Conservation (phyloP, 495 filamentous ascomycete genomes). For the Aspergillus asperescens region DNA sequence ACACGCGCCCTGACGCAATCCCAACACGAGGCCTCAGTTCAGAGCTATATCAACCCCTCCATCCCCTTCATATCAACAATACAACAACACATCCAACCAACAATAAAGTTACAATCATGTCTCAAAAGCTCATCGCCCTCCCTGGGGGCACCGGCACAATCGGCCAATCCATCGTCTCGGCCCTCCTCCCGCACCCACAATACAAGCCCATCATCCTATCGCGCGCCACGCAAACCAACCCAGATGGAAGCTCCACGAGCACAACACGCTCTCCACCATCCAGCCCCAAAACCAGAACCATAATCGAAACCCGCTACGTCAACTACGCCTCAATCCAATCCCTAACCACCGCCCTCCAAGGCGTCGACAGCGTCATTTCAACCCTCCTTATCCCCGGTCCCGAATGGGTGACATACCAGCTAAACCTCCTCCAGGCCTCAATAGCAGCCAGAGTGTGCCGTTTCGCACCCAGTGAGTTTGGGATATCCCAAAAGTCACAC, state of each 20-base stretch:
- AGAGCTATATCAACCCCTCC: too few species aligned
- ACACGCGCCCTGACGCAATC: too few species aligned
- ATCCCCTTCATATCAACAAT: too few species aligned
- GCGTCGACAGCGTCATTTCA: constrained; percentile 23
- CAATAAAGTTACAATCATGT: constrained; percentile 10
- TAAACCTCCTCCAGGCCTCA: constrained; percentile 28
- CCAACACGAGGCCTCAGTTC: too few species aligned
- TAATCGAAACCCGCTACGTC: constrained; percentile 20
- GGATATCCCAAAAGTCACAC: constrained; percentile 5
- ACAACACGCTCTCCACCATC: not conserved
- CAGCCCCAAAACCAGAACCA: not conserved
- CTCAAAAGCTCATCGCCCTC: constrained; percentile 17
- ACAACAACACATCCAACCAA: too few species aligned
- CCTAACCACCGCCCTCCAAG: constrained; percentile 18
- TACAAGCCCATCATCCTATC: constrained; percentile 15
- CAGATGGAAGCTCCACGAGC: too few species aligned
- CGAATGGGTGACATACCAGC: constrained; percentile 18
- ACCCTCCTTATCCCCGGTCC: constrained; percentile 22
- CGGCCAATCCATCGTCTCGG: constrained; percentile 18
- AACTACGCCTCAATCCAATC: constrained; percentile 21
- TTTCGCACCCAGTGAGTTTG: constrained; percentile 33
- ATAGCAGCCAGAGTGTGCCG: constrained; percentile 23
- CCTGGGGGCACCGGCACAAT: constrained; percentile 23
- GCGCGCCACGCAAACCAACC: constrained; percentile 1
- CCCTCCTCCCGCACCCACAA: not conserved